Evolutionary conservation across 2,329 filamentous ascomycete species (phyloP), one percentile per base, ranked within the genome.

Genomic region (Apiospora koreana): DNA sequence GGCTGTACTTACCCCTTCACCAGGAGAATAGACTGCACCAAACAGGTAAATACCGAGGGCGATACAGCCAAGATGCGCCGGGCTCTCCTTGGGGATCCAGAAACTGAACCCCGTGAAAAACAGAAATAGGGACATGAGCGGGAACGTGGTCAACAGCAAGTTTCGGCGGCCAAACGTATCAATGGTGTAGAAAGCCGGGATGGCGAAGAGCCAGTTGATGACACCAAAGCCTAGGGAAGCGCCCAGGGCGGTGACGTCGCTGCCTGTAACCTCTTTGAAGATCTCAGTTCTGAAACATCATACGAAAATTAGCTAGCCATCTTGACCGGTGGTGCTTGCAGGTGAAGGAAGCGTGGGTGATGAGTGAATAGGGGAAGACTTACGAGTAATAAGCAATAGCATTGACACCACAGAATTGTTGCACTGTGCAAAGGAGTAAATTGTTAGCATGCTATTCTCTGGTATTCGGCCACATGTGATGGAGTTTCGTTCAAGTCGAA

Each of bases 101-200:
- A 85, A 85, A 67, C 80, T 83, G 73, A 84, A 85, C 48, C 83
- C 84, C 0, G 84, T 84, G 68, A 84, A 84, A 69, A 86, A 80
- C 3, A 86, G 74, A 75, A 81, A 85, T 0, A 85, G n/a, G 0
- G 83, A 81, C 90, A 93, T 92, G 23, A 92, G 79, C 0, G 90
- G 90, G 75, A 92, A 91, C 0, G 90, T 92, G 1, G 84, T 84
- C 5, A 92, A 82, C 1, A 92, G 83, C 9, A 92, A 81, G 72
- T 89, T 89, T 25, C 91, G 85, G 3, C 91, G 86, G 8, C 91
- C 91, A 71, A 90, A 92, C 0, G 87, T 91, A 75, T 93, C 91
- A 72, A 92, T 92, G 7, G 89, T 91, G 77, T 88, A 90, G 65
- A 92, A 81, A 3, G 89, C 89, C 0, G 88, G 88, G 16, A 91